These are phyloP conservation scores for Coemansia sp. DNA, from an alignment of 192 early-diverging fungal genomes.

Conservation along the genomic window DNA sequence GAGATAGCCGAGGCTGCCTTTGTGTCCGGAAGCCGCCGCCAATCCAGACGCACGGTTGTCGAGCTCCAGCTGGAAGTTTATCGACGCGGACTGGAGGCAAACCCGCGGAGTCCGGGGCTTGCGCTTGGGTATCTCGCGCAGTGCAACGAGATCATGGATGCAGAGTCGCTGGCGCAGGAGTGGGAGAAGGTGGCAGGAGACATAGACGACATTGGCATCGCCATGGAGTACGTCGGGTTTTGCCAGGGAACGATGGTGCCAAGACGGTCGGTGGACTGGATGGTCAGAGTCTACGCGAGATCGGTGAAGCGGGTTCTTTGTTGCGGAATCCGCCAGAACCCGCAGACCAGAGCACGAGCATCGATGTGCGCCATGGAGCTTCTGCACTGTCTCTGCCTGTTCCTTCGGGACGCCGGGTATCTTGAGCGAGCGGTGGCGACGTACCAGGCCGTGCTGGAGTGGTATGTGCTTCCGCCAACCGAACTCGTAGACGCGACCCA, in stretches of 20 bases:
- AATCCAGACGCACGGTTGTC: conserved; percentile 13
- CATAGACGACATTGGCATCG: conserved; percentile 10
- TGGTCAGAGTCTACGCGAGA: conserved; percentile 16
- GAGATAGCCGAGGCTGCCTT: conserved; percentile 17
- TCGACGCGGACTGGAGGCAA: conserved; percentile 13
- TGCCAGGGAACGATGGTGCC: conserved; percentile 17
- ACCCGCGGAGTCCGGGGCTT: conserved; percentile 17
- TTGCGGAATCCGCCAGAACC: neutral
- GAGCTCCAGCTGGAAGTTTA: conserved; percentile 30
- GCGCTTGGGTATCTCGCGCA: conserved; percentile 23
- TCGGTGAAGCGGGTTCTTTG: conserved; percentile 12
- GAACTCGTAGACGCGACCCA: neutral
- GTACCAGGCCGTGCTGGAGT: conserved; percentile 40
- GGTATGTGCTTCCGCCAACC: conserved; percentile 25
- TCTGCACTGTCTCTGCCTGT: conserved; percentile 27
- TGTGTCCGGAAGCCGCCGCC: neutral
- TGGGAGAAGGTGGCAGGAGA: conserved; percentile 11
- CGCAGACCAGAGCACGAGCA: neutral
- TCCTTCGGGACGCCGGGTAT: conserved; percentile 32
- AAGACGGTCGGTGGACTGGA: conserved; percentile 18
- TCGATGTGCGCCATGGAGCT: conserved; percentile 16
- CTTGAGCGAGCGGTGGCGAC: conserved; percentile 17
- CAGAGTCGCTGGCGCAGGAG: conserved; percentile 14
- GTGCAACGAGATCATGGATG: conserved; percentile 20
- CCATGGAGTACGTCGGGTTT: conserved; percentile 14